These are phyloP conservation scores for Schizosaccharomyces osmophilus DNA, from an alignment of 805 yeast species.

Conservation along the genomic window DNA sequence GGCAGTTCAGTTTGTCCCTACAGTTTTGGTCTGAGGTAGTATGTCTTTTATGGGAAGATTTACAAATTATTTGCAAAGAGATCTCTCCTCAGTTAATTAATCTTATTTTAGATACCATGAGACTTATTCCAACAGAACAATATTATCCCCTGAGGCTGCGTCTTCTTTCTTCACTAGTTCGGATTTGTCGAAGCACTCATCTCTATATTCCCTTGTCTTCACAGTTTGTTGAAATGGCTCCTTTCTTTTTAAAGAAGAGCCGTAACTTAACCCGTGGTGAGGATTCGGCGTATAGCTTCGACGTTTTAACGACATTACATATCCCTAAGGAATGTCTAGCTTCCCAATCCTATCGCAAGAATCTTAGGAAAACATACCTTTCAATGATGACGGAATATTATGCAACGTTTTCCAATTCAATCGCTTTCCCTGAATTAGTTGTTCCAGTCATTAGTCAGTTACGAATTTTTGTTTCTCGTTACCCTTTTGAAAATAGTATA, in stretches of 20 bases:
- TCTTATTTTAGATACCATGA: constrained; percentile 73
- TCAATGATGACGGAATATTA: constrained; percentile 65
- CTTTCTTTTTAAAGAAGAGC: neutral
- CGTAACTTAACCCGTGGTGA: neutral
- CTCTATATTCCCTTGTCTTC: constrained; percentile 84
- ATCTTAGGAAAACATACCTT: constrained; percentile 28
- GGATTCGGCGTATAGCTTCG: neutral
- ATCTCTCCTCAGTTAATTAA: constrained; percentile 81
- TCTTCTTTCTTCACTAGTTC: constrained; percentile 53
- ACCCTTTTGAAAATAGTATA: neutral
- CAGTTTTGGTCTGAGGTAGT: constrained; percentile 60
- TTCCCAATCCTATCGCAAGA: neutral
- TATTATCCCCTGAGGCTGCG: constrained; percentile 84
- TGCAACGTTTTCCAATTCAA: constrained; percentile 55
- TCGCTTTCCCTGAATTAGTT: constrained; percentile 37
- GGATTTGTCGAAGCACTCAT: constrained; percentile 67
- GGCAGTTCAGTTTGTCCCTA: constrained; percentile 87
- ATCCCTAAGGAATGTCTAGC: neutral
- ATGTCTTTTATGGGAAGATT: constrained; percentile 4
- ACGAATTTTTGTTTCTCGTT: neutral
- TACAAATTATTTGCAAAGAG: constrained; percentile 21
- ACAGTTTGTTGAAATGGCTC: constrained; percentile 21
- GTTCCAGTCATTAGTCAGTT: constrained; percentile 63
- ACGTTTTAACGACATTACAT: neutral
- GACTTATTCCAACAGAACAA: constrained; percentile 78